A percentile compares a stretch with the other conserved stretches of the same genome.
These are phyloP conservation scores for Amylocarpus encephaloides DNA, from an alignment of 2,329 filamentous ascomycete species.

Conservation along the genomic window DNA sequence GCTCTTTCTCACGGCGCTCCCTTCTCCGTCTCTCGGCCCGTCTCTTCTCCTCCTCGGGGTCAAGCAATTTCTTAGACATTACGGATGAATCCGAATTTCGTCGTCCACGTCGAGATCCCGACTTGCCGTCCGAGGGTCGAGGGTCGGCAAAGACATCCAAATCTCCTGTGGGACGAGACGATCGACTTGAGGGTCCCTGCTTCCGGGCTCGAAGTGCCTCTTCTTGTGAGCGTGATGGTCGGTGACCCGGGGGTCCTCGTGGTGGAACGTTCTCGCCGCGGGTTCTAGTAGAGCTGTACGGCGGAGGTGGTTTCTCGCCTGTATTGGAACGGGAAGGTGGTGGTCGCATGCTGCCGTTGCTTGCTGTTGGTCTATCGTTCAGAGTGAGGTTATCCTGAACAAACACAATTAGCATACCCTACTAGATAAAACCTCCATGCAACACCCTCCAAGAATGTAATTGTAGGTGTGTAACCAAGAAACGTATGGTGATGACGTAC, in stretches of 20 bases:
- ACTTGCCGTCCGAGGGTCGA: slow-evolving; percentile 31
- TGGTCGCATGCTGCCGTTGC: slow-evolving; percentile 29
- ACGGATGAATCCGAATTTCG: slow-evolving; percentile 78
- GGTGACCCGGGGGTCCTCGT: slow-evolving; percentile 39
- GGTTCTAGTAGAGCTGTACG: slow-evolving; percentile 26
- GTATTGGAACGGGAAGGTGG: slow-evolving; percentile 33
- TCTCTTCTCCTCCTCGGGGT: slow-evolving; percentile 53
- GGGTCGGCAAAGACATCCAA: slow-evolving; percentile 33
- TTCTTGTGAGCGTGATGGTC: slow-evolving; percentile 60
- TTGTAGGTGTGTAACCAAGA: neutral
- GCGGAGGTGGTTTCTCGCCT: slow-evolving; percentile 39
- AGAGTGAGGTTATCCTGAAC: slow-evolving; percentile 62
- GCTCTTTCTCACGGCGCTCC: slow-evolving; percentile 38
- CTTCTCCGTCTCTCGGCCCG: slow-evolving; percentile 48
- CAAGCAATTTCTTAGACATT: slow-evolving; percentile 49
- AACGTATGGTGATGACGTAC: slow-evolving; percentile 47
- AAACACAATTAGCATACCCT: slow-evolving; percentile 29
- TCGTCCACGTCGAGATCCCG: slow-evolving; percentile 47
- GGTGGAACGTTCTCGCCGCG: slow-evolving; percentile 45
- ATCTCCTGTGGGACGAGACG: slow-evolving; percentile 18
- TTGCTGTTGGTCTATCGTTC: slow-evolving; percentile 47
- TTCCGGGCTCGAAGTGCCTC: slow-evolving; percentile 51
- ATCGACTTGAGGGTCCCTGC: slow-evolving; percentile 32
- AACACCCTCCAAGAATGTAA: neutral
- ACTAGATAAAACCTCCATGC: neutral